Conservation (phyloP, 208 protist genomes). For the Polymyxa betae region DNA sequence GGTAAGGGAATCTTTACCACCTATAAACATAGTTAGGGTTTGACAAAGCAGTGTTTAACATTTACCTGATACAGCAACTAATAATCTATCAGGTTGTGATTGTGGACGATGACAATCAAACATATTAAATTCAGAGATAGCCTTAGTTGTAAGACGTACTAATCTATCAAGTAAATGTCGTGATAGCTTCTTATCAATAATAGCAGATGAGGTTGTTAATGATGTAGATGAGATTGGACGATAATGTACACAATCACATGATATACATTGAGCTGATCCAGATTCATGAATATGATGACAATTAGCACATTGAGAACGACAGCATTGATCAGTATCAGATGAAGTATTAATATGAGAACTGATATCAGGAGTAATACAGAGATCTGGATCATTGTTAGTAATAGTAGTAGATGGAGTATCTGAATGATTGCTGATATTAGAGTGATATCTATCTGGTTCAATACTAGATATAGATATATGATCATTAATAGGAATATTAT, state of each 20-base stretch:
- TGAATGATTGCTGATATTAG: background rate
- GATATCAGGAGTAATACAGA: background rate
- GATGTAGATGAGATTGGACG: no score
- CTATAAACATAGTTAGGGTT: background rate
- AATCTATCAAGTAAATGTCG: background rate
- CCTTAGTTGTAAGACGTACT: background rate
- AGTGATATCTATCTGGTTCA: background rate
- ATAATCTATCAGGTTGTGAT: background rate
- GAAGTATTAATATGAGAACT: background rate
- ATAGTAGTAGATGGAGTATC: background rate
- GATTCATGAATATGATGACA: background rate
- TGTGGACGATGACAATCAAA: background rate
- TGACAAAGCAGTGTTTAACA: background rate
- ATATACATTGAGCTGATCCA: background rate
- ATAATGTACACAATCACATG: constrained; percentile 28
- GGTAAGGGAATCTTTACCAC: constrained; percentile 78
- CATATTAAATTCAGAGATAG: constrained; percentile 34
- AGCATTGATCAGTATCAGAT: background rate
- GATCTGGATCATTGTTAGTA: background rate
- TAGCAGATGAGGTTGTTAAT: no score
- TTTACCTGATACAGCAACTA: constrained; percentile 44
- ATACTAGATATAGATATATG: background rate
- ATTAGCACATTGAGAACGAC: constrained; percentile 4
- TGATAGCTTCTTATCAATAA: background rate
- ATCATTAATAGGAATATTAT: background rate